Base-by-base conservation (phyloP, 805 yeast species). In the Suhomyces emberorum region DNA sequence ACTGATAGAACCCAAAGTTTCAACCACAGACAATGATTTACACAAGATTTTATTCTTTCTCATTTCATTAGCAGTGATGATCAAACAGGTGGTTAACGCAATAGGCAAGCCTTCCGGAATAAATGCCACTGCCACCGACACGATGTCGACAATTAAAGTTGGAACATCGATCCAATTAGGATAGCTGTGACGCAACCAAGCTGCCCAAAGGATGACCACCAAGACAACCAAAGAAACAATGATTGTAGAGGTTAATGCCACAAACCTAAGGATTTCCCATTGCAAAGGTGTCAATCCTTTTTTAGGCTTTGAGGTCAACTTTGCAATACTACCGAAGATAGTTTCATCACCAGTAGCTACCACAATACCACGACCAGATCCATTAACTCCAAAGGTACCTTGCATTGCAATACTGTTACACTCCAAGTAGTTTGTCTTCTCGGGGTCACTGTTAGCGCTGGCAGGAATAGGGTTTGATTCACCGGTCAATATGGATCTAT, bases 1-100 rank as follows among this genome's bases (percentile, higher is more conserved):
- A 48, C 73, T 72, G 15, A 76, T 74, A 11, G 76, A 66, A 11
- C 82, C 83, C 44, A 77, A 59, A 12, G 82, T 77, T 51, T 77
- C 83, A 18, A 75, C 74, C 17, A 70, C 66, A 11, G 72, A 53
- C 34, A 74, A 54, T 2, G 72, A 56, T 42, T 73, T 68, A 35
- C 74, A 71, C 33, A 74, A 55, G 22, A 76, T 65, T 33, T 69
- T 65, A 41, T 60, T 53, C 37, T 61, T 59, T 32, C 57, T 63
- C 77, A 76, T 73, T 30, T 57, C 59, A 26, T 52, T 50, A 14
- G 80, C 77, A 18, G 76, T 69, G 27, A 75, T 64, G 21, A 72
- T 54, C 37, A 76, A 55, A 48, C 61, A 79, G 40, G 65, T 74
- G 47, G 72, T 75, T 59, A 55, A 69, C 35, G 75, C 79, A 57